phyloP scores from a whole-genome alignment of 768 basidiomycete species.

The Tremella yokohamensis region DNA sequence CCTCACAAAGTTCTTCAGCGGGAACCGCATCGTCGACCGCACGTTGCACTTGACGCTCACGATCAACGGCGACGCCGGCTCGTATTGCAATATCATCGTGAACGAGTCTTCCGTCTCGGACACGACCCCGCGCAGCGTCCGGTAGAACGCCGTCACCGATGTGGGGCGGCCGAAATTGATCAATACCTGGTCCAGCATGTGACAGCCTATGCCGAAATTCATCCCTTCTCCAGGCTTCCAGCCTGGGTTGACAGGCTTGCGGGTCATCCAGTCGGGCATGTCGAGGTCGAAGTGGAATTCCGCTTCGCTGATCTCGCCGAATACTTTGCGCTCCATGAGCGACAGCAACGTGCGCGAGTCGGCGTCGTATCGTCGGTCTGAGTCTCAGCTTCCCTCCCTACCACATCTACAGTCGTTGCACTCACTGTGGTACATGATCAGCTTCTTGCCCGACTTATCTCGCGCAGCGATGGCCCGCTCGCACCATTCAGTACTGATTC shows the following conservation, averaged over 20 bases:
- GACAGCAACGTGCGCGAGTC: slow-evolving; percentile 28
- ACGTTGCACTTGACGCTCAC: slow-evolving; percentile 14
- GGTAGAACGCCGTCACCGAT: slow-evolving; percentile 22
- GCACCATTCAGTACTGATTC: slow-evolving; percentile 15
- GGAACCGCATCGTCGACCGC: slow-evolving; percentile 2
- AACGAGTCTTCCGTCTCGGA: slow-evolving; percentile 15
- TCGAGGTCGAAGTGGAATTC: slow-evolving; percentile 27
- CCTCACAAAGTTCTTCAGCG: slow-evolving; percentile 12
- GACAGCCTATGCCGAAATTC: slow-evolving; percentile 23
- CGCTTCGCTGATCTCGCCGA: slow-evolving; percentile 27
- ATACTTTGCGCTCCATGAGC: slow-evolving; percentile 15
- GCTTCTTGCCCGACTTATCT: slow-evolving; percentile 21
- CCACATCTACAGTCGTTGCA: not conserved
- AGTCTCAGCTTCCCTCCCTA: not conserved
- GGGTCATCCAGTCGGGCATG: slow-evolving; percentile 3
- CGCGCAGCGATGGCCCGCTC: slow-evolving; percentile 17
- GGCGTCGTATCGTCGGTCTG: slow-evolving; percentile 37
- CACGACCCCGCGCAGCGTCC: slow-evolving; percentile 5
- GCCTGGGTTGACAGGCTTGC: not conserved
- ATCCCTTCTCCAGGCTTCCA: slow-evolving; percentile 17
- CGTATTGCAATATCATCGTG: slow-evolving; percentile 23
- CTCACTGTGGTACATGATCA: slow-evolving; percentile 33
- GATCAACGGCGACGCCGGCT: slow-evolving; percentile 5
- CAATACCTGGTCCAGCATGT: slow-evolving; percentile 22
- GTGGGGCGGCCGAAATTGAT: slow-evolving; percentile 18